Conservation (phyloP, 2,329 filamentous ascomycete species). For the Dactylellina drechsleri region DNA sequence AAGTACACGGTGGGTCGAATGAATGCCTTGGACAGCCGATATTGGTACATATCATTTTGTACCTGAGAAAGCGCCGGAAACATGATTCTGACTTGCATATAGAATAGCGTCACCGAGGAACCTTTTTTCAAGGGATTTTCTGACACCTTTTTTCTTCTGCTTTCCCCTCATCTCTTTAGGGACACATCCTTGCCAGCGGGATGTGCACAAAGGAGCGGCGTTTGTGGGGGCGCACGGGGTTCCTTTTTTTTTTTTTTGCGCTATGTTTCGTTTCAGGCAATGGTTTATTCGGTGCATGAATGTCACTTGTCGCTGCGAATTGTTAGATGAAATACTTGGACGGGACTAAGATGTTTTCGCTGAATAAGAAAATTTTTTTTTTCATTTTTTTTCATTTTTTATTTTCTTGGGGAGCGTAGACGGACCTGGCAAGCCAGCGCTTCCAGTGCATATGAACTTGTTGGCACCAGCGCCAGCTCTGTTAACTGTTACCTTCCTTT, state of each 20-base stretch:
- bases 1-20: not conserved
- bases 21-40: conserved; percentile 40
- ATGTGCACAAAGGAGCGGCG: not conserved
- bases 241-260: not conserved
- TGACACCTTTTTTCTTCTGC: not conserved
- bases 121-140: conserved; percentile 12
- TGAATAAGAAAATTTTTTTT: not conserved
- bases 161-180: not conserved
- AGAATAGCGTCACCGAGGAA: conserved; percentile 35
- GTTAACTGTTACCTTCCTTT: too few relatives aligned
- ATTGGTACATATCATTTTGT: too few relatives aligned
- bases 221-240: not conserved
- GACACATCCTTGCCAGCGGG: not conserved
- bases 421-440: conserved; percentile 25
- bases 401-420: not conserved
- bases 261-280: not conserved
- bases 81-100: conserved; percentile 25
- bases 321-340: not conserved
- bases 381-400: not conserved
- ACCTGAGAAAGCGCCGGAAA: not conserved
- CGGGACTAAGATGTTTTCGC: too few relatives aligned
- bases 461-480: too few relatives aligned
- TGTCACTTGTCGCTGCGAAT: conserved; percentile 14
- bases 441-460: conserved; percentile 24
- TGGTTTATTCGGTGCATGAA: not conserved